Evolutionary conservation across 2,329 filamentous ascomycete species (phyloP).

Genomic region (Cytospora piceae): DNA sequence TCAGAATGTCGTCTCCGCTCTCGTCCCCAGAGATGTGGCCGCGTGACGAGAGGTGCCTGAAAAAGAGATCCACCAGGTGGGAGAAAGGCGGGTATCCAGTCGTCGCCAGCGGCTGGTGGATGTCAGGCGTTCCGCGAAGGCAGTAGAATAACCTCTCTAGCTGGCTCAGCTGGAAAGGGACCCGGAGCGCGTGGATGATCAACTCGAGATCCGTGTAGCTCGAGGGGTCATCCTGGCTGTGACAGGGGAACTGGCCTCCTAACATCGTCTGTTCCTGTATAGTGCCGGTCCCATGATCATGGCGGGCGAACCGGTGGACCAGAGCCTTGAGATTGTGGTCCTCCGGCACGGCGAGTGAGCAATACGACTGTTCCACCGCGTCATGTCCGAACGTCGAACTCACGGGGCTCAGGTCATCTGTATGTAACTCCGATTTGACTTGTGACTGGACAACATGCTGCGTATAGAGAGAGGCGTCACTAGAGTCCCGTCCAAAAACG

Average conservation of each 20-base stretch:
- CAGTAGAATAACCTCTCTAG: background rate
- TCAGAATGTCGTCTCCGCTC: background rate
- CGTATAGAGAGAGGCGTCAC: background rate
- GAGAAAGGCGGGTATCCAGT: conserved; percentile 4
- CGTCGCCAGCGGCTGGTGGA: background rate
- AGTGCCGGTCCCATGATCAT: background rate
- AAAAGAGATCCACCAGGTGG: conserved; percentile 6
- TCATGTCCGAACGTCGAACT: background rate
- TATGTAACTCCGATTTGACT: conserved; percentile 11
- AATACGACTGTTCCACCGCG: background rate
- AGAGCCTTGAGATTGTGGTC: background rate
- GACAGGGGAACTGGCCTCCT: background rate
- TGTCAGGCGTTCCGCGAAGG: conserved; percentile 1
- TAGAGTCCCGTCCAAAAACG: background rate
- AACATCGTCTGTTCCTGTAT: background rate
- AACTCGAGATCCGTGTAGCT: conserved; percentile 8
- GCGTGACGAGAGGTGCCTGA: conserved; percentile 5
- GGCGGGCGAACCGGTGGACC: background rate
- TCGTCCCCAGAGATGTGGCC: background rate
- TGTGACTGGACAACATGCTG: background rate
- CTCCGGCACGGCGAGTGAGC: background rate
- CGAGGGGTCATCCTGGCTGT: background rate
- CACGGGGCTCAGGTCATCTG: conserved; percentile 9
- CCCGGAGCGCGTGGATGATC: background rate
- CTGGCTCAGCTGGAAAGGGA: conserved; percentile 7